Evolutionary conservation across 2,329 filamentous ascomycete species (phyloP).

Genomic region (Colletotrichum musicola): DNA sequence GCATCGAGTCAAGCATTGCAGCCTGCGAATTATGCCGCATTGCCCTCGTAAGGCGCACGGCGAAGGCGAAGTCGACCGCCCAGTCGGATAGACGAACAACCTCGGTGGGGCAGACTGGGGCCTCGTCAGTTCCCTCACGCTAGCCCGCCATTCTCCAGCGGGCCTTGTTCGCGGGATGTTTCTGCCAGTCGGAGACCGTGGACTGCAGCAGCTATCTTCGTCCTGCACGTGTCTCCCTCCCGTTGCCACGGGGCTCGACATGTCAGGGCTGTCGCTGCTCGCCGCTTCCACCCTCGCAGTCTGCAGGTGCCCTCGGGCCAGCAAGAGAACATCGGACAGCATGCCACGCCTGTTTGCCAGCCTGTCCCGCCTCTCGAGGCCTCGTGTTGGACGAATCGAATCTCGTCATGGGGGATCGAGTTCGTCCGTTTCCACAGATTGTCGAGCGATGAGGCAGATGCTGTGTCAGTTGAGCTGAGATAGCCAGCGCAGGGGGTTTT

Average conservation of each 20-base stretch:
- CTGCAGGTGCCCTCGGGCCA: conserved; percentile 5
- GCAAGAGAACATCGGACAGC: conserved; percentile 3
- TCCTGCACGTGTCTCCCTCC: conserved; percentile 34
- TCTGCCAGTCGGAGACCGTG: conserved; percentile 31
- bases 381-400: conserved; percentile 24
- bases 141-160: neutral
- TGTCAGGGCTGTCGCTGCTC: conserved; percentile 22
- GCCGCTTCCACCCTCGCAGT: neutral
- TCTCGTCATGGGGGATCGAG: conserved; percentile 20
- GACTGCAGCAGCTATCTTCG: conserved; percentile 20
- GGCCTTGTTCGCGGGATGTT: conserved; percentile 28
- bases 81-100: conserved; percentile 5
- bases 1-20: conserved; percentile 29
- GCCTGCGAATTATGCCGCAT: conserved; percentile 7
- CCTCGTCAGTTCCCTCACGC: neutral
- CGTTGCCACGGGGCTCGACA: conserved; percentile 6
- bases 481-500: conserved; percentile 24
- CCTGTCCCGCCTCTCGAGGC: neutral
- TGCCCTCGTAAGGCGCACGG: conserved; percentile 6
- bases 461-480: conserved; percentile 35
- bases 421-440: conserved; percentile 39
- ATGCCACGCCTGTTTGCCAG: conserved; percentile 21
- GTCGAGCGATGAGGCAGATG: conserved; percentile 33
- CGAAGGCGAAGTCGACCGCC: conserved; percentile 16
- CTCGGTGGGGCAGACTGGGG: conserved; percentile 9